phyloP scores from a whole-genome alignment of 1,284 basidiomycete genomes.

The Ganoderma multipileum region DNA sequence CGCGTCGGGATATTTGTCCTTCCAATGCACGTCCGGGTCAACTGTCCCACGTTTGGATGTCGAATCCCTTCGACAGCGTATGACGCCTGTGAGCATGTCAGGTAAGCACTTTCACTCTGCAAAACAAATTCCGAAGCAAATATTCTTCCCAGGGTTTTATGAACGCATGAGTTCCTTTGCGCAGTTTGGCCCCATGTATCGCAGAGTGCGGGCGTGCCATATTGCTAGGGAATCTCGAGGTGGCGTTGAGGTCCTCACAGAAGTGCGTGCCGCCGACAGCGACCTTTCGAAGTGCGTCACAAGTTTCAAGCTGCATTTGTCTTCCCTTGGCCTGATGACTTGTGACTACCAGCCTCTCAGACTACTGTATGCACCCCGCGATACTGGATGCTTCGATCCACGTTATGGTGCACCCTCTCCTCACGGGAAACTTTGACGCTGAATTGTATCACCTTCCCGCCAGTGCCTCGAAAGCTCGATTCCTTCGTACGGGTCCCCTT shows the following conservation, averaged over 20 bases:
- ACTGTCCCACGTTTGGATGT: constrained; percentile 20
- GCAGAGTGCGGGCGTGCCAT: constrained; percentile 16
- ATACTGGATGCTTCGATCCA: constrained; percentile 47
- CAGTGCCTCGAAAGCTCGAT: constrained; percentile 26
- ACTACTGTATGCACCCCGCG: constrained; percentile 45
- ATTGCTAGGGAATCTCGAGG: constrained; percentile 10
- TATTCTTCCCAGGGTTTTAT: constrained; percentile 21
- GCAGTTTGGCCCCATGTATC: constrained; percentile 27
- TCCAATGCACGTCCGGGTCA: constrained; percentile 21
- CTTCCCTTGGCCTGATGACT: background rate
- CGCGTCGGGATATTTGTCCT: constrained; percentile 43
- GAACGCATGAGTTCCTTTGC: constrained; percentile 21
- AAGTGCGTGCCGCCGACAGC: constrained; percentile 12
- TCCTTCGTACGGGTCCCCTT: constrained; percentile 23
- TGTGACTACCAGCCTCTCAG: constrained; percentile 13
- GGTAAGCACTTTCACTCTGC: constrained; percentile 1
- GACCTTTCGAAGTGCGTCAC: constrained; percentile 28
- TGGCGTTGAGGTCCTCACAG: constrained; percentile 11
- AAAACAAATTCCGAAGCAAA: too few species aligned
- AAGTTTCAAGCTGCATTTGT: too few species aligned
- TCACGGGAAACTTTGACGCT: constrained; percentile 36
- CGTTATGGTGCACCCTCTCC: constrained; percentile 35
- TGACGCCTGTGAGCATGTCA: constrained; percentile 15
- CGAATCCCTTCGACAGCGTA: constrained; percentile 29
- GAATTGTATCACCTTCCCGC: constrained; percentile 43